Evolutionary conservation across 2,329 filamentous ascomycete genomes (phyloP), one percentile per base, ranked within the genome.

Genomic region (Colletotrichum godetiae): DNA sequence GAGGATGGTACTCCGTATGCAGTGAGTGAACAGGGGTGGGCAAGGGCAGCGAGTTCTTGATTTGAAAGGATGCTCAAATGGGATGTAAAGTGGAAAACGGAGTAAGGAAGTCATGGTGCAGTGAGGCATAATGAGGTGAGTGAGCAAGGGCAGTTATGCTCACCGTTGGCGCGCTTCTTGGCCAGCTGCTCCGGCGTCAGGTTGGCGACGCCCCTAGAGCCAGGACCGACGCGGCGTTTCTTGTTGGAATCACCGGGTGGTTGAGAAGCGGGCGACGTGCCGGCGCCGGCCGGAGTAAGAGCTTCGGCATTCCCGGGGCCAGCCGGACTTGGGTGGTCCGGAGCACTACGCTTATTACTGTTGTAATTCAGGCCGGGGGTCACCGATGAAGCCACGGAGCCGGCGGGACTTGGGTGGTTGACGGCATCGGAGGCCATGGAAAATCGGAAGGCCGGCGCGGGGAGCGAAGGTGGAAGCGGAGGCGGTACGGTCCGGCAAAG

Each of bases 111-210:
- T 19, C 19, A 59, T 22, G 42, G 42, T 49, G 46, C 46, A 66
- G 37, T 42, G 46, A 59, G 35, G 60, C 31, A 57, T 65, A n/a
- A 8, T 13, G 13, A 4, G 56, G 65, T 55, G 31, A n/a, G 37
- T 53, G 55, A 60, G 52, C 53, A 19, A 19, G 24, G 31, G 46
- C 35, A 42, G 49, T 58, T 35, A 6, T 59, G 82, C 84, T 78
- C 81, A 89, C 88, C 88, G 78, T 89, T 90, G 37, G 88, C 88
- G 69, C 89, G 84, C 79, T 90, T 90, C 81, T 94, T 93, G 71
- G 91, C 90, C 63, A 95, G 85, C 82, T 95, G 92, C 78, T 95
- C 93, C 46, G 92, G 90, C 1, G 92, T 94, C 80, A 92, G 87
- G 77, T 93, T 92, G 64, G 88, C 88, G 55, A 90, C 88, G 12